Conservation (phyloP, 495 filamentous ascomycete genomes). For the Aeminium ludgeri region DNA sequence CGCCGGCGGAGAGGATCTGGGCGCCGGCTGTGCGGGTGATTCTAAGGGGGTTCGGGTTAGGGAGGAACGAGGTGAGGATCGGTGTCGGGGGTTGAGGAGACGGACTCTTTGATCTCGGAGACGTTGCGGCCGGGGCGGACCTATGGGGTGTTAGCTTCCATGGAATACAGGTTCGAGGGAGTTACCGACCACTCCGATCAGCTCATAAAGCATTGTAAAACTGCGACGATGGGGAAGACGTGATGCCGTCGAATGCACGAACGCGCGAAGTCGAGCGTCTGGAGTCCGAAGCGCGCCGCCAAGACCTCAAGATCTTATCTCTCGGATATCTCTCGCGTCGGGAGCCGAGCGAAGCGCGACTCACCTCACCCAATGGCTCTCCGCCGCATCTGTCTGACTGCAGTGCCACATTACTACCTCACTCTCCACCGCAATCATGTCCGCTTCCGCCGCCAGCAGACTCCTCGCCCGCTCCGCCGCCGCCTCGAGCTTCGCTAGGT, state of each 20-base stretch:
- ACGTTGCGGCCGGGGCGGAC: constrained; percentile 68
- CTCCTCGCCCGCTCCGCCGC: not conserved
- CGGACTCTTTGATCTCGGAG: constrained; percentile 85
- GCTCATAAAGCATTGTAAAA: constrained; percentile 78
- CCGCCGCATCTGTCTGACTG: too few relatives aligned
- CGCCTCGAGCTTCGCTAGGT: constrained; percentile 3
- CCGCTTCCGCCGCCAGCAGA: not conserved
- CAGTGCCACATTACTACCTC: too few relatives aligned
- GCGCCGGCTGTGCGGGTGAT: constrained; percentile 76
- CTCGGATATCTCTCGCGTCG: too few relatives aligned
- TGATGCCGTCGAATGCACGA: not conserved
- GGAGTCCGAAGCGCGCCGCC: too few relatives aligned
- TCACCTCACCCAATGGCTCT: too few relatives aligned
- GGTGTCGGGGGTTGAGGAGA: constrained; percentile 4
- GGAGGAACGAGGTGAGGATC: constrained; percentile 6
- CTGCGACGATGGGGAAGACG: not conserved
- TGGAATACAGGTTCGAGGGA: not conserved
- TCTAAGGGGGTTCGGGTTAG: constrained; percentile 31
- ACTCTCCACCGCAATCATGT: not conserved
- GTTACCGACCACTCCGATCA: constrained; percentile 74
- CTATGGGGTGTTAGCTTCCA: constrained; percentile 29
- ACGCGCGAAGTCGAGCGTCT: not conserved
- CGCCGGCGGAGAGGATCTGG: constrained; percentile 65
- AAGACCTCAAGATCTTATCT: too few relatives aligned
- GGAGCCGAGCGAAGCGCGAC: too few relatives aligned